These are phyloP conservation scores for Dianthus caryophyllus DNA, from an alignment of 148 eudicot genomes.

Conservation along the genomic window DNA sequence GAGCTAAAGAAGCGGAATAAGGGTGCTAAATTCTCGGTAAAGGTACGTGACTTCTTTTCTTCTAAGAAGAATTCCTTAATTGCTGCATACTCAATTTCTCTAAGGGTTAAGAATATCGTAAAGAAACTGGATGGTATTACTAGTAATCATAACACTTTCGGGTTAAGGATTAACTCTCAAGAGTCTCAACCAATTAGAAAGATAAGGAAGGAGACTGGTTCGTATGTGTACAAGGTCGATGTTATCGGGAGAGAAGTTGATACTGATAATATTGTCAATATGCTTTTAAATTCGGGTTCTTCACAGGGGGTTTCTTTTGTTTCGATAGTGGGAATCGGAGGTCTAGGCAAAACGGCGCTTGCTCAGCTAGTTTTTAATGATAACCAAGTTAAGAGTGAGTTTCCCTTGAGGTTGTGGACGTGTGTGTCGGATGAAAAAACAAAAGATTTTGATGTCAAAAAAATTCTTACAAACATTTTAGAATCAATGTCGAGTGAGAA, in stretches of 20 bases:
- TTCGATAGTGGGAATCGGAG: constrained; percentile 36
- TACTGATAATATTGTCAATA: background rate
- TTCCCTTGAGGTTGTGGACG: no score
- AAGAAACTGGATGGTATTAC: constrained; percentile 7
- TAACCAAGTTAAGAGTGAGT: background rate
- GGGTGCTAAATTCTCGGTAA: no score
- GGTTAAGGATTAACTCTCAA: background rate
- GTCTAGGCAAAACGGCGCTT: constrained; percentile 32
- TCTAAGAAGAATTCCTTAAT: no score
- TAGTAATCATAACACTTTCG: background rate
- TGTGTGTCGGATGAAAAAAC: no score
- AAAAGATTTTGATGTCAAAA: no score
- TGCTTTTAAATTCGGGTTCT: constrained; percentile 5
- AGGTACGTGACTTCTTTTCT: no score
- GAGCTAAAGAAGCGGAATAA: no score
- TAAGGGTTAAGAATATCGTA: constrained; percentile 9
- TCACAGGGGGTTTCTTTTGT: background rate
- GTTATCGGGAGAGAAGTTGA: constrained; percentile 28
- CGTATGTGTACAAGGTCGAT: background rate
- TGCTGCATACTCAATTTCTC: constrained; percentile 6
- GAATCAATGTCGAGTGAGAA: no score
- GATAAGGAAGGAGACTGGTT: constrained; percentile 15
- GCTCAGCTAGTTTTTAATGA: constrained; percentile 24
- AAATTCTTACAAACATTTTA: no score
- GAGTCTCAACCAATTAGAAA: constrained; percentile 12